Base-by-base conservation (phyloP, 208 protist genomes). In the Herpetomonas tarakana region DNA sequence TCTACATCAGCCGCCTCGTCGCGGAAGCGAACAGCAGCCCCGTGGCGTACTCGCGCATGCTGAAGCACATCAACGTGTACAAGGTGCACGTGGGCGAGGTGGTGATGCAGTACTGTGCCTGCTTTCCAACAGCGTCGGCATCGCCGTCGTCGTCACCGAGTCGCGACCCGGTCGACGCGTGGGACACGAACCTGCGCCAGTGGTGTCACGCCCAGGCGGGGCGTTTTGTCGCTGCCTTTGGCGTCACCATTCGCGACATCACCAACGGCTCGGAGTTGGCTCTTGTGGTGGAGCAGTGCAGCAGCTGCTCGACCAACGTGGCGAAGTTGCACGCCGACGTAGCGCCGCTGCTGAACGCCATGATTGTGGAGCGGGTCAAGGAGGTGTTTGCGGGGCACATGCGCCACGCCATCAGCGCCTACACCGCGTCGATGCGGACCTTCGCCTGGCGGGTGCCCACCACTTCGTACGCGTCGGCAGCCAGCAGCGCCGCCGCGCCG, bases 31-130 rank as follows among this genome's bases (percentile, higher is more conserved):
- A 74, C 30, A 50, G 59, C 11, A 74, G 64, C 52, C 41, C 58
- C 14, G 64, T 79, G 29, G 65, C 85, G n/a, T 87, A 81, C 59
- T 75, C 78, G 7, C 76, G 81, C 52, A 68, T 86, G 29, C 75
- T 87, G 26, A 68, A 76, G 54, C 78, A 77, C 52, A 24, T 92
- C 21, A 77, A 66, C 2, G 61, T 83, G n/a, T 91, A 90, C 62
- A 89, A 92, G 71, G 74, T 91, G 39, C 76, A 91, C 47, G 78
- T 91, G 51, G 76, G 57, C 44, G 88, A 95, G 67, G 70, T 75
- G 44, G 68, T 88, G 18, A 50, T 88, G 56, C 88, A 92, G 76
- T 91, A 88, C 59, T 64, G 61, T 18, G 73, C 84, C 3, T 92
- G 88, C 67, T 92, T 94, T 26, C 71, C 71, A 4, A n/a, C 71